Evolutionary conservation across 495 filamentous ascomycete genomes (phyloP), one percentile per base, ranked within the genome.

Genomic region (Pyrenopolyporus hunteri): DNA sequence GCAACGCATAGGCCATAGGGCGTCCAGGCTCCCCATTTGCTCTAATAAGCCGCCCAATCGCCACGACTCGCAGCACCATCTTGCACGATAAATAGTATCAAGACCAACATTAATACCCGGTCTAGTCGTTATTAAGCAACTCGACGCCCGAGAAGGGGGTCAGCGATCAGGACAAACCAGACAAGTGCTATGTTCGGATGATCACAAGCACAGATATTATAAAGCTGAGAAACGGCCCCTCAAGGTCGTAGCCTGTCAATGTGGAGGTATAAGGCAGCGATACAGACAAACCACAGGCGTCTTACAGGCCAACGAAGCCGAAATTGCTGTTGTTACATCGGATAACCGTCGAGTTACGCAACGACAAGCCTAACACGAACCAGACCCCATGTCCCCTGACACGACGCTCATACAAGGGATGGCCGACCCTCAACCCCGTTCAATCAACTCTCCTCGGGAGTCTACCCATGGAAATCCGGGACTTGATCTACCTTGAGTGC

Each of bases 381-480:
- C 16, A 35, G 20, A 28, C 28, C 28, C 13, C 13, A 13, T 28
- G 6, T n/a, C n/a, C n/a, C 45, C 16, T 28, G 20, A 28, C 28
- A 20, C 13, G 9, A 13, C 20, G 6, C 23, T 13, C 10, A 44
- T 45, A 31, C 51, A 16, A 19, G 50, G 40, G 17, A 56, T 36
- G 28, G 46, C 51, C 22, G 2, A 57, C 45, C 26, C 19, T 23
- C 51, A 50, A 13, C 35, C 36, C 22, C 16, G 45, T 3, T 56
- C 36, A 14, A 44, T 56, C 36, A 14, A 44, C 14, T 1, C 23
- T 62, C 10, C 33, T 50, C 22, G 22, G n/a, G n/a, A n/a, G n/a
- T n/a, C 37, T 62, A 10, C 44, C 51, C 13, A 19, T 55, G 25
- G 35, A 44, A 22, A 42, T 62, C 26, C 26, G 50, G 23, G 36